Base-by-base conservation (phyloP, 148 eudicot species). In the Vaccinium myrtillus region DNA sequence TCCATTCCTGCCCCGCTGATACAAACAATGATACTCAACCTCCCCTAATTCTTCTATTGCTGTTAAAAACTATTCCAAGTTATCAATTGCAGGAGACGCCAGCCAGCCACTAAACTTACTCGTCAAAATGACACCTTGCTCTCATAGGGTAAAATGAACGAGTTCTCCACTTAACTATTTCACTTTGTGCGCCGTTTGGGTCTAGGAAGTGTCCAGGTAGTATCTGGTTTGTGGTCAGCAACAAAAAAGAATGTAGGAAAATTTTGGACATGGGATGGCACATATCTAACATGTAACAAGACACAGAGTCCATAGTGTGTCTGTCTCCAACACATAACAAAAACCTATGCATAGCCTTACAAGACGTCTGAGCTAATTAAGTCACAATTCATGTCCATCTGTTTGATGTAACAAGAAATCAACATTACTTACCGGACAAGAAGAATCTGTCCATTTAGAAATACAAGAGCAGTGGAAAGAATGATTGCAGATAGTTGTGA, bases 401-500 rank as follows among this genome's bases (percentile, higher is more conserved):
- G 15, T 25, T 67, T 15, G 7, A 69, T 27, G 74, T 36, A 69
- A 69, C 74, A 15, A 85, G 36, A 9, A 43, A 61, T n/a, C 1
- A 7, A 15, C 58, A 55, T 30, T 23, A 87, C 95, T 86, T 75
- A 97, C 99, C 48, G 99, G 99, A 84, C 99, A 97, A 87, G 99
- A 97, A 84, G 99, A 97, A 91, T 97, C 99, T 76, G 96, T 92
- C 99, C 99, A 97, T 74, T 90, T 94, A 81, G 99, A 97, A 83
- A 97, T 97, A 86, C 99, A 97, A 16, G 99, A 94, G 86, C 96
- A 97, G 82, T 97, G 99, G 84, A 97, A 97, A 78, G 99, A 94
- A 87, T 97, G 99, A 88, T 97, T 97, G 91, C 99, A 97, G 83
- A 95, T 94, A 23, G 99, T 97, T 81, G 92, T 97, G 32, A 97